Conservation (phyloP, 352 stramenopile species). For the Phytophthora tentaculata region DNA sequence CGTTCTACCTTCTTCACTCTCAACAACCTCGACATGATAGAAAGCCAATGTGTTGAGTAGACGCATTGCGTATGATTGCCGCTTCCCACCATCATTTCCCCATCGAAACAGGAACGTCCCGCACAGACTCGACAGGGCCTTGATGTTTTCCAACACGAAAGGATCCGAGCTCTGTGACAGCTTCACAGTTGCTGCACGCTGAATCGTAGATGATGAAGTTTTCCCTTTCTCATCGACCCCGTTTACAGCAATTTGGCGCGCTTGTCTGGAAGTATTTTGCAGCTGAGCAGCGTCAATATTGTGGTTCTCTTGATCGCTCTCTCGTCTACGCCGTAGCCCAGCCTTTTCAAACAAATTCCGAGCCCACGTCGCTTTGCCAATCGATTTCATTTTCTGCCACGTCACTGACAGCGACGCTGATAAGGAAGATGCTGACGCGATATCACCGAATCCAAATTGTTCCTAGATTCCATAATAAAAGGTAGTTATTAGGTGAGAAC, state of each 20-base stretch:
- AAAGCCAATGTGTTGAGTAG: slow-evolving; percentile 71
- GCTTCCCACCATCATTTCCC: slow-evolving; percentile 47
- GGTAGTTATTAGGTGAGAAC: not conserved
- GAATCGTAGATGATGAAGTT: not conserved
- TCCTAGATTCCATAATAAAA: slow-evolving; percentile 41
- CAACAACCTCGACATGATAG: slow-evolving; percentile 41
- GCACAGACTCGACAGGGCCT: slow-evolving; percentile 51
- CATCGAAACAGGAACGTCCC: slow-evolving; percentile 67
- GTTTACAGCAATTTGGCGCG: slow-evolving; percentile 42
- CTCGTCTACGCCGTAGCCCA: slow-evolving; percentile 40
- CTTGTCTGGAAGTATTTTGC: slow-evolving; percentile 46
- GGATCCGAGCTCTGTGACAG: slow-evolving; percentile 29
- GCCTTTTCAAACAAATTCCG: slow-evolving; percentile 63
- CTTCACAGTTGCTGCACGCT: slow-evolving; percentile 24
- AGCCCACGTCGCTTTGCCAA: slow-evolving; percentile 63
- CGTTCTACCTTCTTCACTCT: slow-evolving; percentile 7
- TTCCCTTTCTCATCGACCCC: slow-evolving; percentile 15
- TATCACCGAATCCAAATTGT: slow-evolving; percentile 81
- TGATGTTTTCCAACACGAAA: slow-evolving; percentile 56
- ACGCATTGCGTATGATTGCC: slow-evolving; percentile 49
- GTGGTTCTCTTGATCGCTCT: slow-evolving; percentile 10
- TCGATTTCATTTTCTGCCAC: slow-evolving; percentile 63
- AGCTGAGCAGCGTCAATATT: slow-evolving; percentile 22
- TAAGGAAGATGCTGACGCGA: slow-evolving; percentile 56
- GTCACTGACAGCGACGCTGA: slow-evolving; percentile 59